Evolutionary conservation across 371 early-diverging fungal genomes (phyloP).

Genomic region (Blakeslea trispora): DNA sequence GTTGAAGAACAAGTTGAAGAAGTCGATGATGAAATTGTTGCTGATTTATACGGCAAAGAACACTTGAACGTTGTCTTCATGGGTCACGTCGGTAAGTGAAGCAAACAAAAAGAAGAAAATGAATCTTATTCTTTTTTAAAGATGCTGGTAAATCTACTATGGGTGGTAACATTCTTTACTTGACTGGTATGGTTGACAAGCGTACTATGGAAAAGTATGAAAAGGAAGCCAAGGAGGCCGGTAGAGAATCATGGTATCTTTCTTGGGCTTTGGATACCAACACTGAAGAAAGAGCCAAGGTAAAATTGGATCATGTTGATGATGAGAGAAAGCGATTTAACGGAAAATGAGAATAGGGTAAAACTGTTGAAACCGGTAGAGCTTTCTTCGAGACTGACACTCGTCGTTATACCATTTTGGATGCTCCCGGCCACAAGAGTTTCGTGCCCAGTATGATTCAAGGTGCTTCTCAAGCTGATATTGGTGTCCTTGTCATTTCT

Average conservation of each 20-base stretch:
- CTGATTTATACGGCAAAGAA: conserved; percentile 84
- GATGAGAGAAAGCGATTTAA: neutral
- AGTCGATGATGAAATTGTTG: conserved; percentile 60
- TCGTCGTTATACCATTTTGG: conserved; percentile 94
- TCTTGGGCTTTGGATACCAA: conserved; percentile 98
- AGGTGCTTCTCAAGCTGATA: conserved; percentile 97
- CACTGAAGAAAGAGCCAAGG: conserved; percentile 95
- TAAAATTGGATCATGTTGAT: too few relatives aligned
- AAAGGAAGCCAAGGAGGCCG: conserved; percentile 93
- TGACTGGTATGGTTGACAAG: conserved; percentile 98
- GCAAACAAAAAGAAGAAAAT: neutral
- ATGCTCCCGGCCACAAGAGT: conserved; percentile 99
- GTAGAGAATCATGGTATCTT: conserved; percentile 96
- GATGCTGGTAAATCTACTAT: conserved; percentile 99
- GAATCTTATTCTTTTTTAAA: conserved; percentile 31
- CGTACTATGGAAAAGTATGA: conserved; percentile 99
- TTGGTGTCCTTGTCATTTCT: conserved; percentile 96
- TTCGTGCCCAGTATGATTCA: conserved; percentile 99
- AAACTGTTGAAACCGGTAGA: conserved; percentile 97
- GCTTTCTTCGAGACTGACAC: conserved; percentile 97
- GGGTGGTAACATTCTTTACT: conserved; percentile 96
- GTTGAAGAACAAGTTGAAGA: conserved; percentile 43
- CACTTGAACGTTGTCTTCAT: conserved; percentile 98
- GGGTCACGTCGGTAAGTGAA: conserved; percentile 92
- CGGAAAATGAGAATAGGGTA: conserved; percentile 63